A percentile compares a stretch with the other conserved stretches of the same genome.
phyloP scores from a whole-genome alignment of 805 yeast species.

The Lachancea lanzarotensis region DNA sequence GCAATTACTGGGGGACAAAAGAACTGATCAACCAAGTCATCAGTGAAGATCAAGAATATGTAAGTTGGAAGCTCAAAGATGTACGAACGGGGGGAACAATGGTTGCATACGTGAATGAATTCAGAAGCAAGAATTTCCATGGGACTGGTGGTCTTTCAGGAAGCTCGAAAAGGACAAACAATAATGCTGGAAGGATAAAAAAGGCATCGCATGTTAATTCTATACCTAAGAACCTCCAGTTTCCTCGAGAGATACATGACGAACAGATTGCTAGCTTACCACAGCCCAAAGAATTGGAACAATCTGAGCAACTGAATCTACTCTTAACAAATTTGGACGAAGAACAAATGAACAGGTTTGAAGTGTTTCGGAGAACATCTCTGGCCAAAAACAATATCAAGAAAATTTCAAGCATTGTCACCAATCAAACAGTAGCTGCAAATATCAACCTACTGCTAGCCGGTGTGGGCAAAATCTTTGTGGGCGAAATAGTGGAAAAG shows the following conservation, averaged over 20 bases:
- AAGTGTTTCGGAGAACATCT: slow-evolving; percentile 75
- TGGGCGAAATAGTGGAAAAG: slow-evolving; percentile 83
- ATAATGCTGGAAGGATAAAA: slow-evolving; percentile 1
- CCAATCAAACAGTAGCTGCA: slow-evolving; percentile 74
- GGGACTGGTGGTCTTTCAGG: not conserved
- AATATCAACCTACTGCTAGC: slow-evolving; percentile 76
- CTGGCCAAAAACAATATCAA: slow-evolving; percentile 68
- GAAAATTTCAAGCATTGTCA: slow-evolving; percentile 67
- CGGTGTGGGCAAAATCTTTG: slow-evolving; percentile 79
- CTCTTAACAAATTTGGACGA: slow-evolving; percentile 66
- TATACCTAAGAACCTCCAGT: slow-evolving; percentile 22
- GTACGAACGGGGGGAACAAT: slow-evolving; percentile 31
- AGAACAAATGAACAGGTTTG: slow-evolving; percentile 84
- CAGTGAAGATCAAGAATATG: slow-evolving; percentile 32
- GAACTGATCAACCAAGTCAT: slow-evolving; percentile 30
- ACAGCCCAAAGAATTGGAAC: slow-evolving; percentile 32
- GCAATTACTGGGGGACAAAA: slow-evolving; percentile 27
- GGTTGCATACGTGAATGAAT: slow-evolving; percentile 16
- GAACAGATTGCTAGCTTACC: slow-evolving; percentile 10
- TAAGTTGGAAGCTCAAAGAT: slow-evolving; percentile 27
- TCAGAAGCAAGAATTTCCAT: not conserved
- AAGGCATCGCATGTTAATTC: slow-evolving; percentile 15
- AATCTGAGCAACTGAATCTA: slow-evolving; percentile 54
- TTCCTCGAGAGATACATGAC: slow-evolving; percentile 25
- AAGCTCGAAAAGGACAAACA: not conserved